Conservation (phyloP, 2,329 filamentous ascomycete species). For the Didymella lethalis region DNA sequence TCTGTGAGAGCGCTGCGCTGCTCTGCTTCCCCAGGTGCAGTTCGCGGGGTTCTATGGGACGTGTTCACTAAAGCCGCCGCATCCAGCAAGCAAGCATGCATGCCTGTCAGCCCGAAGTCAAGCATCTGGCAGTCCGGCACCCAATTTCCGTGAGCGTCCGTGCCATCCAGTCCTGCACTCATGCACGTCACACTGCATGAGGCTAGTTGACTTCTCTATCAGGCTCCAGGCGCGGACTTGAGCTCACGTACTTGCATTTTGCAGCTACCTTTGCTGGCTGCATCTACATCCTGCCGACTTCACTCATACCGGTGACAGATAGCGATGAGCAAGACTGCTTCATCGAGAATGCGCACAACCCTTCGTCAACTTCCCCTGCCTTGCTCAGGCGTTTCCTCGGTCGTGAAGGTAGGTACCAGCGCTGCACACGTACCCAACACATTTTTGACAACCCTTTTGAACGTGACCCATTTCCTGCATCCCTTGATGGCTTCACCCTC, state of each 20-base stretch:
- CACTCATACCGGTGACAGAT: too few species aligned
- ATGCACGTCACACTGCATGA: conserved; percentile 3
- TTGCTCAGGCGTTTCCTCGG: neutral
- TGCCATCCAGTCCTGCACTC: neutral
- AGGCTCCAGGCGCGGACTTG: neutral
- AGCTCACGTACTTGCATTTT: neutral
- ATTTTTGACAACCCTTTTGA: neutral
- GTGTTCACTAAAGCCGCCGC: conserved; percentile 5
- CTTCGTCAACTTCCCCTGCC: neutral
- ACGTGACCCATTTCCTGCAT: neutral
- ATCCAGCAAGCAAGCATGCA: conserved; percentile 1
- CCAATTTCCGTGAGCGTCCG: conserved; percentile 3
- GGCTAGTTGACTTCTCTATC: neutral
- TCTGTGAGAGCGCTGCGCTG: neutral
- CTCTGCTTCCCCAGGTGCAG: neutral
- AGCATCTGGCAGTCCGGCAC: neutral
- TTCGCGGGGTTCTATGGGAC: conserved; percentile 14
- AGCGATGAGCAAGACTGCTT: neutral
- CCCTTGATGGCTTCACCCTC: neutral
- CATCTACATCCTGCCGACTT: neutral
- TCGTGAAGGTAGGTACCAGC: neutral
- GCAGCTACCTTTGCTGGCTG: neutral
- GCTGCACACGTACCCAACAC: neutral
- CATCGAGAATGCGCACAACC: neutral
- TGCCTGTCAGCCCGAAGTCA: conserved; percentile 10